Evolutionary conservation across 2,329 filamentous ascomycete genomes (phyloP).

Genomic region (Amylocarpus encephaloides): DNA sequence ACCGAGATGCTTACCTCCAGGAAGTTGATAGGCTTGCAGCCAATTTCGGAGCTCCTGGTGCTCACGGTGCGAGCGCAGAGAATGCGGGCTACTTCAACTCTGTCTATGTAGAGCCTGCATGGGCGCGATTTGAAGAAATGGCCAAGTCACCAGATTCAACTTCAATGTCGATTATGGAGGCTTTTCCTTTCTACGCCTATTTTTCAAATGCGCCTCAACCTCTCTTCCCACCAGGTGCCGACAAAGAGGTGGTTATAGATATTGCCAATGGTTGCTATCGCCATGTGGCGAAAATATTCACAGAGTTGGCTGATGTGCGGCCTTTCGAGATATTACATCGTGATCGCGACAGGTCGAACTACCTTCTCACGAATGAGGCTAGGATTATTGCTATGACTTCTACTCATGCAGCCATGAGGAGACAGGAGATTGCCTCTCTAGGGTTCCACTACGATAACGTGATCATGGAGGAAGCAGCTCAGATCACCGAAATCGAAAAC

Average conservation of each 20-base stretch:
- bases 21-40: slow-evolving; percentile 83
- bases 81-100: slow-evolving; percentile 95
- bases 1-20: slow-evolving; percentile 67
- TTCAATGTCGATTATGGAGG: slow-evolving; percentile 55
- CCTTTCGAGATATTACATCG: slow-evolving; percentile 91
- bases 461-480: slow-evolving; percentile 96
- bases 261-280: slow-evolving; percentile 78
- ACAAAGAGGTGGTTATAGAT: slow-evolving; percentile 64
- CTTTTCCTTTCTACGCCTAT: slow-evolving; percentile 84
- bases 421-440: slow-evolving; percentile 82
- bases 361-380: slow-evolving; percentile 91
- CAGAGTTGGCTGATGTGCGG: slow-evolving; percentile 83
- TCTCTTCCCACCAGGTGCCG: slow-evolving; percentile 63
- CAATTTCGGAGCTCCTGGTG: slow-evolving; percentile 80
- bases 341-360: slow-evolving; percentile 90
- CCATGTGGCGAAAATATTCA: slow-evolving; percentile 85
- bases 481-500: slow-evolving; percentile 95
- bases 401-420: slow-evolving; percentile 91
- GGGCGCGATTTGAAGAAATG: slow-evolving; percentile 74
- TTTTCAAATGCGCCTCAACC: slow-evolving; percentile 84
- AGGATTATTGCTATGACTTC: slow-evolving; percentile 98
- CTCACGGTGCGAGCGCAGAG: slow-evolving; percentile 94
- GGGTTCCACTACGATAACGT: slow-evolving; percentile 98
- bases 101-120: slow-evolving; percentile 82
- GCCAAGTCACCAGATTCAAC: slow-evolving; percentile 50